phyloP scores from a whole-genome alignment of 768 basidiomycete genomes.

The Suillus brevipes region DNA sequence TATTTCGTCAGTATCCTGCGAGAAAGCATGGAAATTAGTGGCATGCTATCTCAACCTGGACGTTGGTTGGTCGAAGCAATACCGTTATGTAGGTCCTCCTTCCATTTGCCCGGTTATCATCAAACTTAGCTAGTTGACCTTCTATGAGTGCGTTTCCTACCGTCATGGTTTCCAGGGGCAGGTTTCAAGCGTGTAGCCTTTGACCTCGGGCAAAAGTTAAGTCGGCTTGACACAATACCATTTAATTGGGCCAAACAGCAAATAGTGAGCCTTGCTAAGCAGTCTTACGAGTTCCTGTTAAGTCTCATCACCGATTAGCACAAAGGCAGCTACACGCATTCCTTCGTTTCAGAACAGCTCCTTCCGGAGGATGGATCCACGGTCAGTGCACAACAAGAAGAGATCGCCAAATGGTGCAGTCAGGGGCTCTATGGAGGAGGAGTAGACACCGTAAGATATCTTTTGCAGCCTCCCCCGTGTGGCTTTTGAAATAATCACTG shows the following conservation, averaged over 20 bases:
- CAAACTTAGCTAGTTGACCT: not conserved
- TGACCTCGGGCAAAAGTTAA: constrained; percentile 12
- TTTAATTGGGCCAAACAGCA: constrained; percentile 17
- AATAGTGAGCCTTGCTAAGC: constrained; percentile 12
- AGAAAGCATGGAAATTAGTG: not conserved
- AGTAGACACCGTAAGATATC: constrained; percentile 24
- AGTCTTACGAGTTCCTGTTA: no score
- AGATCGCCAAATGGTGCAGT: constrained; percentile 20
- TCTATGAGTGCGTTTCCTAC: constrained; percentile 10
- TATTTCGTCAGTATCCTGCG: not conserved
- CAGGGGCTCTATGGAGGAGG: constrained; percentile 20
- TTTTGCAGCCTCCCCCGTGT: not conserved
- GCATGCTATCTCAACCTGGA: not conserved
- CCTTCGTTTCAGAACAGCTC: not conserved
- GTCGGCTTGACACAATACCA: constrained; percentile 12
- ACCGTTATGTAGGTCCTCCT: not conserved
- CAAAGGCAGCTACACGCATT: not conserved
- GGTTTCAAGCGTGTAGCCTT: constrained; percentile 18
- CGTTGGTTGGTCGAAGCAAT: not conserved
- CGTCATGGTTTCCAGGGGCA: constrained; percentile 24
- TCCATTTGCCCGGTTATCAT: not conserved
- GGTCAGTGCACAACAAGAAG: constrained; percentile 9
- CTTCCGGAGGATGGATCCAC: constrained; percentile 2
- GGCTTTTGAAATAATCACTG: not conserved
- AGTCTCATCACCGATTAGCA: not conserved